Base-by-base conservation (phyloP, 2,329 filamentous ascomycete genomes). In the Venturia effusa region DNA sequence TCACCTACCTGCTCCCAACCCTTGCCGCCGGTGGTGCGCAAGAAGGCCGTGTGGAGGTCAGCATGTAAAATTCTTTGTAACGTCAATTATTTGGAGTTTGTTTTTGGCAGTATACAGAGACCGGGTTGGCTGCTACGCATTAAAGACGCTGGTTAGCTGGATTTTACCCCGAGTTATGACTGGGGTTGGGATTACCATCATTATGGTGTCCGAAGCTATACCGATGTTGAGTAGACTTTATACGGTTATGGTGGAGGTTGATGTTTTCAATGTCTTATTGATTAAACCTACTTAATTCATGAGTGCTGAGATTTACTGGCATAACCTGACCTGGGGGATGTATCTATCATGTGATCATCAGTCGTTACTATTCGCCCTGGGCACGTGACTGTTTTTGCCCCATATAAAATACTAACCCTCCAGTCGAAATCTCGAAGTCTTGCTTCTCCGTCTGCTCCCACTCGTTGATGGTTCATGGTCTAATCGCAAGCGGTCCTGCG, bases 1-100 rank as follows among this genome's bases (percentile, higher is more conserved):
- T 45, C 34, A 64, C 62, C 40, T 64, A 64, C 55, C 62, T 64
- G 13, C 76, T 66, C 74, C 75, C 64, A 74, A 72, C 61, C 62
- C 41, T 66, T 19, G 67, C 68, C 65, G 72, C 72, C 59, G 73
- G 74, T 62, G 74, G 45, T 43, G 61, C 34, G 24, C 59, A 72
- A 59, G 75, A 77, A 69, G 74, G 74, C 64, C 74, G 75, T 73
- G 75, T 77, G 59, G 75, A 77, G 69, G 75, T 77, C 63, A 72
- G 40, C 57, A 69, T 76, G 70, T 63, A 63, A 63, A 60, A 43
- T 60, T 27, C 37, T n/a, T 40, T 60, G 11, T 34, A 6, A 11
- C 43, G 59, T 27, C 15, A 5, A n/a, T 60, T 60, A n/a, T 41
- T 41, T 24, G 59, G 59, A 43, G 40, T 60, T 60, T 41, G 59